Evolutionary conservation across 2,329 filamentous ascomycete species (phyloP).

Genomic region (Blastomyces parvus): DNA sequence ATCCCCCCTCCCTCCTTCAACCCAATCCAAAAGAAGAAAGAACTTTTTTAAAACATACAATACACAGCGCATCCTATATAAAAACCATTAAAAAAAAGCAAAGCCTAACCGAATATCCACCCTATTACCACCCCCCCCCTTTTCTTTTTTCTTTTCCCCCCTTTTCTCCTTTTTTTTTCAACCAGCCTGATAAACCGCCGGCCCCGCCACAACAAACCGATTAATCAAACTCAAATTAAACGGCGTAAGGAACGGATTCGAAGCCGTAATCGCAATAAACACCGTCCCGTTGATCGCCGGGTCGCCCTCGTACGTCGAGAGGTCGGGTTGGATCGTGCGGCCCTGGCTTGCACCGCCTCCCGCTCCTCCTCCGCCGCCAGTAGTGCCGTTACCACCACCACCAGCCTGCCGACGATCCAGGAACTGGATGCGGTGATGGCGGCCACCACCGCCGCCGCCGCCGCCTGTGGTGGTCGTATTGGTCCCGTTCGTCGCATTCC

Average conservation of each 20-base stretch:
- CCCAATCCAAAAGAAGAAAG: no score
- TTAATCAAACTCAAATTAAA: constrained; percentile 69
- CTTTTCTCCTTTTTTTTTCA: constrained; percentile 27
- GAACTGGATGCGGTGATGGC: no score
- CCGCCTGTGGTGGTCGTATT: background rate
- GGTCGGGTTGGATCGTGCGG: constrained; percentile 63
- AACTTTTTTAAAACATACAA: no score
- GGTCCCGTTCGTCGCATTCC: background rate
- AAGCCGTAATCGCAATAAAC: constrained; percentile 66
- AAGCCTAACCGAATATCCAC: no score
- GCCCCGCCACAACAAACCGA: constrained; percentile 61
- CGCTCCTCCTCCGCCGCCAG: background rate
- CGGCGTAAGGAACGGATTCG: constrained; percentile 57
- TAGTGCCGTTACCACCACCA: no score
- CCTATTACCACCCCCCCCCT: background rate
- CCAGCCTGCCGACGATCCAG: no score
- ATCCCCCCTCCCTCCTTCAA: no score
- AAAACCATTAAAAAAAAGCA: no score
- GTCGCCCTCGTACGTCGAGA: constrained; percentile 56
- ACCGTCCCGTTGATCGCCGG: constrained; percentile 67
- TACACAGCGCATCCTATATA: no score
- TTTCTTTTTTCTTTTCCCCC: background rate
- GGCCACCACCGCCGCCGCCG: background rate
- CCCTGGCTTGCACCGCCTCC: no score
- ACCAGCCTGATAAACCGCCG: constrained; percentile 68